Evolutionary conservation across 768 basidiomycete genomes (phyloP), one percentile per base, ranked within the genome.

Genomic region (Mycena albidolilacea): DNA sequence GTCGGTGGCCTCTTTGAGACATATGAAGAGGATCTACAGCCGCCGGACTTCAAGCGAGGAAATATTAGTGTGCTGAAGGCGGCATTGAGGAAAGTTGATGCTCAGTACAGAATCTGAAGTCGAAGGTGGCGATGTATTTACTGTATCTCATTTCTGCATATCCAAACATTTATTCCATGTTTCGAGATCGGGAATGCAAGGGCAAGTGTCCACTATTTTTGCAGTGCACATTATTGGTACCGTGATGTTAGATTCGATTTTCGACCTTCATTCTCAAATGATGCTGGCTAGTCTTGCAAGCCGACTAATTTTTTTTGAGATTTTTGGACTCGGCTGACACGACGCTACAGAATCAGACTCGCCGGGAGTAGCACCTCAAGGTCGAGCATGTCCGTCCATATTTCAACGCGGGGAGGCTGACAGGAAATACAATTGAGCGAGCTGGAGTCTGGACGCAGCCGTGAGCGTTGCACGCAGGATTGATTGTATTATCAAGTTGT

Each of bases 181-280:
- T 48, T 48, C 46, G 46, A 48, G 17, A 48, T 48, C 46, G 46
- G 17, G 46, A 14, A 48, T 17, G 50, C 50, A 21, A 52, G n/a
- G n/a, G 50, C n/a, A 52, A 52, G 50, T 52, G 50, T 52, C 50
- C n/a, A 52, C 50, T 23, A 52, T 21, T 52, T 48, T 52, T 14
- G 50, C 50, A 52, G 50, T 52, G 50, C 50, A 52, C 50, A 52
- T 52, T 52, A 52, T 52, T 21, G 50, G 5, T 52, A 11, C 46
- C 21, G 50, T 52, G 11, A 52, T 52, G 50, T 52, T 23, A 52
- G 46, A 48, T 48, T 48, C 5, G 46, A 14, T 15, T 48, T 48
- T 48, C 17, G 46, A 17, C 46, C 46, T 48, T 48, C 46, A 19
- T 43, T 43, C 41, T 43, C 6, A 43, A 43, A 43, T 43, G 41